phyloP scores from a whole-genome alignment of 2,329 filamentous ascomycete species.

The Aaosphaeria arxii region DNA sequence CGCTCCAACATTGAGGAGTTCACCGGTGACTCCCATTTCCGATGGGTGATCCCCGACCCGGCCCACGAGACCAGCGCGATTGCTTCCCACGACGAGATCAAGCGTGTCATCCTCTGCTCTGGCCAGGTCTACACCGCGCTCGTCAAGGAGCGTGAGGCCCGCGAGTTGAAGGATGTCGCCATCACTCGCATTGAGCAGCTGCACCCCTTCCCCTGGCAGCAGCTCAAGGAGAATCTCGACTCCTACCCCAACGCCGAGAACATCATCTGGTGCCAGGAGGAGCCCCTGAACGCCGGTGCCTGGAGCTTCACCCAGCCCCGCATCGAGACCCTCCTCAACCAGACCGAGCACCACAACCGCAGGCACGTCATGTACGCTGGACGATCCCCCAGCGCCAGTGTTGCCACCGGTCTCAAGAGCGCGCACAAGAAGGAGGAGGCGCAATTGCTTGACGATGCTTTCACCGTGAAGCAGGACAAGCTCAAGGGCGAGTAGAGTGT shows the following conservation, averaged over 20 bases:
- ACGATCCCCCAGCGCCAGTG: slow-evolving; percentile 86
- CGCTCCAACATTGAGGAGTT: slow-evolving; percentile 91
- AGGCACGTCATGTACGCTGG: slow-evolving; percentile 98
- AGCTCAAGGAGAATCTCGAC: slow-evolving; percentile 94
- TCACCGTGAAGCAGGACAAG: slow-evolving; percentile 62
- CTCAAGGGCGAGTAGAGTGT: slow-evolving; percentile 59
- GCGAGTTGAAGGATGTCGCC: slow-evolving; percentile 85
- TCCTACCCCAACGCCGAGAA: slow-evolving; percentile 96
- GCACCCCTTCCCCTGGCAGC: slow-evolving; percentile 98
- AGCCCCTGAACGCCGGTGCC: slow-evolving; percentile 93
- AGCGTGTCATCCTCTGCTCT: slow-evolving; percentile 90
- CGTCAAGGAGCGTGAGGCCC: slow-evolving; percentile 83
- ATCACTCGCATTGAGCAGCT: slow-evolving; percentile 96
- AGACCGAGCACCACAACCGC: slow-evolving; percentile 87
- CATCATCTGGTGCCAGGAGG: slow-evolving; percentile 96
- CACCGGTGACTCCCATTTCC: slow-evolving; percentile 85
- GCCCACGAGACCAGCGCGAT: slow-evolving; percentile 75
- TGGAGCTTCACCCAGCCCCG: slow-evolving; percentile 98
- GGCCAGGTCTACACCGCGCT: slow-evolving; percentile 93
- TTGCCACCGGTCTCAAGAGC: slow-evolving; percentile 88
- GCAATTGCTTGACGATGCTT: slow-evolving; percentile 69
- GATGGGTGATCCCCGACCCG: slow-evolving; percentile 91
- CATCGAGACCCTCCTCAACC: slow-evolving; percentile 92
- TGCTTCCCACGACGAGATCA: slow-evolving; percentile 78
- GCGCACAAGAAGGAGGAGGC: slow-evolving; percentile 90